Evolutionary conservation across 2,329 filamentous ascomycete genomes (phyloP).

Genomic region (Pochonia chlamydosporia): DNA sequence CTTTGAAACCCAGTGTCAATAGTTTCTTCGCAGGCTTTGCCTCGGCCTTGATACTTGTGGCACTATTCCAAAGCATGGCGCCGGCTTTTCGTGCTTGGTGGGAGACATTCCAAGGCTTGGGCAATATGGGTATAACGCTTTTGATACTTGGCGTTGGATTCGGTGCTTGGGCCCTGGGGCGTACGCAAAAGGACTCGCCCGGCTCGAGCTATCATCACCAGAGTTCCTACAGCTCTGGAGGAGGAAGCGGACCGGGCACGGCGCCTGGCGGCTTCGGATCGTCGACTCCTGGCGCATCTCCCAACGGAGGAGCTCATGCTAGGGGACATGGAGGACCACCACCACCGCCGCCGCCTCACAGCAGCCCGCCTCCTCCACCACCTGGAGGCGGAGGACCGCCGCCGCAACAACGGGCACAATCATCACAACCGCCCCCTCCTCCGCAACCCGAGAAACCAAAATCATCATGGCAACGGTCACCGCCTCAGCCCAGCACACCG

Average conservation of each 20-base stretch:
- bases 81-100: constrained; percentile 73
- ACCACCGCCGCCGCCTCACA: constrained; percentile 26
- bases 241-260: constrained; percentile 9
- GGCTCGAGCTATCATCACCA: constrained; percentile 13
- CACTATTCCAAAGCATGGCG: constrained; percentile 65
- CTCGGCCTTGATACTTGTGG: constrained; percentile 65
- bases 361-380: constrained; percentile 7
- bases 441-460: constrained; percentile 14
- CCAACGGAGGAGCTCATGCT: constrained; percentile 24
- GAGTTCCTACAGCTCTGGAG: constrained; percentile 14
- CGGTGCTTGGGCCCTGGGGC: constrained; percentile 62
- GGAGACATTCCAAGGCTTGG: constrained; percentile 61
- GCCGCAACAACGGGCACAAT: constrained; percentile 5
- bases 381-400: constrained; percentile 2
- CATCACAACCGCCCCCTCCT: constrained; percentile 8
- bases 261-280: constrained; percentile 22
- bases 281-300: constrained; percentile 23
- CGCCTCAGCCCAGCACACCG: constrained; percentile 15
- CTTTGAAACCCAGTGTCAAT: constrained; percentile 76
- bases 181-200: constrained; percentile 27
- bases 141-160: constrained; percentile 69
- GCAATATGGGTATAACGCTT: constrained; percentile 66
- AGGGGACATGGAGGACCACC: constrained; percentile 1
- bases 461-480: constrained; percentile 12
- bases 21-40: constrained; percentile 87